phyloP scores from a whole-genome alignment of 1,284 basidiomycete species.

The Malassezia restricta region DNA sequence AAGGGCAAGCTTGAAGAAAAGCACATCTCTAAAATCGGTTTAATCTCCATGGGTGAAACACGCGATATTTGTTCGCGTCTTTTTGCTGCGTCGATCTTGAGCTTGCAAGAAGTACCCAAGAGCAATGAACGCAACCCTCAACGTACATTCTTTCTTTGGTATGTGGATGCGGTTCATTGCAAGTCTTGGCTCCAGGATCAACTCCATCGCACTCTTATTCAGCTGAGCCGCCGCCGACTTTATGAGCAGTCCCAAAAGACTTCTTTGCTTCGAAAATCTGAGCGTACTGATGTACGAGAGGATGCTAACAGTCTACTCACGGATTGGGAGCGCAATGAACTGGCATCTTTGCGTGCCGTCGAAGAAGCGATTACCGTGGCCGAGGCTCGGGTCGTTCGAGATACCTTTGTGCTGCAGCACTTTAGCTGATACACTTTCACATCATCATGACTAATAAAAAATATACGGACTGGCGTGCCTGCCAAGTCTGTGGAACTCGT shows the following conservation, averaged over 20 bases:
- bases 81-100: slow-evolving; percentile 35
- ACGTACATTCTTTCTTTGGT: slow-evolving; percentile 44
- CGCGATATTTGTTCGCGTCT: slow-evolving; percentile 68
- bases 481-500: no score
- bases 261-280: slow-evolving; percentile 29
- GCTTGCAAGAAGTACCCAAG: slow-evolving; percentile 43
- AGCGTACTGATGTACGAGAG: slow-evolving; percentile 35
- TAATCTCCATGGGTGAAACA: slow-evolving; percentile 78
- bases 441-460: no score
- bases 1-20: slow-evolving; percentile 96
- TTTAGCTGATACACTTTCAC: neutral
- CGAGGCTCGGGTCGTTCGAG: slow-evolving; percentile 26
- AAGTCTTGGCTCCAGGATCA: slow-evolving; percentile 39
- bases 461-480: no score
- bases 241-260: slow-evolving; percentile 28
- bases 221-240: slow-evolving; percentile 27
- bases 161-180: slow-evolving; percentile 36
- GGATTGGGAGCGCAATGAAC: slow-evolving; percentile 29
- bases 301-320: slow-evolving; percentile 24
- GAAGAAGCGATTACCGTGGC: slow-evolving; percentile 25
- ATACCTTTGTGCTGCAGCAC: slow-evolving; percentile 27
- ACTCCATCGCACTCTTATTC: slow-evolving; percentile 29
- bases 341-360: slow-evolving; percentile 19
- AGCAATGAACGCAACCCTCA: slow-evolving; percentile 37
- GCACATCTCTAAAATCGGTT: slow-evolving; percentile 83